Percentiles rank a stretch among this genome's conserved stretches.
These are phyloP conservation scores for Malassezia yamatoensis DNA, from an alignment of 1,284 basidiomycete species.

Conservation along the genomic window DNA sequence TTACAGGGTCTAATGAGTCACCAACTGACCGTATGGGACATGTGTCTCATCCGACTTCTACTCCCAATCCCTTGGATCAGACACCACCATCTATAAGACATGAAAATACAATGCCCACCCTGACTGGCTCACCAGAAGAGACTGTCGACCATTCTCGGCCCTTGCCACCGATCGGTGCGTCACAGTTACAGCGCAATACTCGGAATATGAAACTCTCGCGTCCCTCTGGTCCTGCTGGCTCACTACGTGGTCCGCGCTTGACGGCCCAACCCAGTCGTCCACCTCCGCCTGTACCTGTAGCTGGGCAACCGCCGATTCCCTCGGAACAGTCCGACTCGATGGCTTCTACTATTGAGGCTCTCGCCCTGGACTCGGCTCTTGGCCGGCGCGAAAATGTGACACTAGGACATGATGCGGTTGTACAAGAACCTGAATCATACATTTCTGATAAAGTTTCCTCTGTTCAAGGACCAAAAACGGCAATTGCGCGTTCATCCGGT, in stretches of 20 bases:
- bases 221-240: background rate
- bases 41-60: no score
- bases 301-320: no score
- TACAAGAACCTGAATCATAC: background rate
- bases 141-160: background rate
- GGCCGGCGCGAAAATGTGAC: background rate
- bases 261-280: no score
- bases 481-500: background rate
- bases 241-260: background rate
- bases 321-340: background rate
- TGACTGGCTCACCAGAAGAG: background rate
- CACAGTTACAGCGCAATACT: constrained; percentile 20
- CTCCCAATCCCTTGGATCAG: no score
- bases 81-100: no score
- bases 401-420: background rate
- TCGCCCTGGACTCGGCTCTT: background rate
- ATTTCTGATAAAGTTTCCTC: background rate
- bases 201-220: constrained; percentile 14
- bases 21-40: no score
- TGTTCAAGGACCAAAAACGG: background rate
- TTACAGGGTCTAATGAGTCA: background rate
- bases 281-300: no score
- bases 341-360: constrained; percentile 1
- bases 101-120: no score
- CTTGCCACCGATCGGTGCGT: background rate